Base-by-base conservation (phyloP, 805 yeast genomes). In the Clavispora santaluciae region DNA sequence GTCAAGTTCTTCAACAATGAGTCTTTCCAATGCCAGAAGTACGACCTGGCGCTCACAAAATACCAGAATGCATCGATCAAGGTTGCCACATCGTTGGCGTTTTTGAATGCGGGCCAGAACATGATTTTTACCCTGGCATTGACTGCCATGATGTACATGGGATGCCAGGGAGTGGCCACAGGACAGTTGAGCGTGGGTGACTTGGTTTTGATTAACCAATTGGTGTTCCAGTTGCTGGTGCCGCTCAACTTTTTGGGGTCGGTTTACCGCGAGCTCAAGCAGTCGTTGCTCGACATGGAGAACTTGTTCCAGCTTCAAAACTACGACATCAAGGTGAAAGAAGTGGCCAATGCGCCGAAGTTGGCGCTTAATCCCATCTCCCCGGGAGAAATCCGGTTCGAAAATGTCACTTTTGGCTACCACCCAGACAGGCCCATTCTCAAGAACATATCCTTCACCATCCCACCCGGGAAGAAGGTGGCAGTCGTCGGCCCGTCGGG, bases 401-500 rank as follows among this genome's bases (percentile, higher is more conserved):
- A 90, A 56, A 89, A 93, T 54, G 98, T 91, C 22, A 77, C 91
- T 0, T 91, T 91, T 64, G 95, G 96, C 2, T 91, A 91, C 59
- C 91, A 85, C 53, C 86, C 90, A 2, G 91, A 86, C 40, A 72
- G 97, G 50, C 90, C 91, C 25, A 91, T 91, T 52, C 70, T 91
- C 53, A 70, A 75, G 29, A 84, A 91, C 59, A 90, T 91, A 9
- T 67, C 83, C 2, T 93, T 91, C 57, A 77, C 81, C 2, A 86
- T 91, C 33, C 96, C 96, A 3, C 88, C 95, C 3, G 99, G 98
- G 6, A 63, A 80, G 49, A 86, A 86, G 50, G 91, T 90, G 12
- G 98, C 98, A 9, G 79, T 91, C 55, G 99, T 91, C 9, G 99
- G 99, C 0, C 95, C 98, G 0, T 83, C 95, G 6, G 99, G 99